A percentile compares a stretch with the other conserved stretches of the same genome.
Conservation (phyloP, 106 monocot genomes). For the Gastrodia elata region DNA sequence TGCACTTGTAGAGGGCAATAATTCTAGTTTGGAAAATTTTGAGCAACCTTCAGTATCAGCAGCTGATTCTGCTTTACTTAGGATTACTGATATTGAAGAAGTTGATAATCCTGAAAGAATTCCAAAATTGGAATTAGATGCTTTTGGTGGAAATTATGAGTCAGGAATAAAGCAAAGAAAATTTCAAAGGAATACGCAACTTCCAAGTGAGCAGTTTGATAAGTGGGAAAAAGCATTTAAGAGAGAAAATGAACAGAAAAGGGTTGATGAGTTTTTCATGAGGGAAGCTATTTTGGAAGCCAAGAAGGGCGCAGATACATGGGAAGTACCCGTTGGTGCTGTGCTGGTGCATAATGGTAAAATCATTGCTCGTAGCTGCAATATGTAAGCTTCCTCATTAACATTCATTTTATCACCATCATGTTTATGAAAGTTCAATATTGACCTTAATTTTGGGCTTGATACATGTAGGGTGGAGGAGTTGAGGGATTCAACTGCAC, state of each 20-base stretch:
- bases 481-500: constrained; percentile 85
- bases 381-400: constrained; percentile 40
- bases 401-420: not conserved
- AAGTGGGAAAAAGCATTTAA: constrained; percentile 87
- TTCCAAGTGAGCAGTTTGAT: constrained; percentile 49
- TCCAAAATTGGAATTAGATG: constrained; percentile 14
- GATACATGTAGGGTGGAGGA: constrained; percentile 69
- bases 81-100: constrained; percentile 15
- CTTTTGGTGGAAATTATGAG: constrained; percentile 27
- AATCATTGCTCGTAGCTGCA: constrained; percentile 78
- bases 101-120: constrained; percentile 4
- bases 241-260: constrained; percentile 54
- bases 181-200: constrained; percentile 63
- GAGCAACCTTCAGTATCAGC: constrained; percentile 5
- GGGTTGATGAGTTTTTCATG: constrained; percentile 83
- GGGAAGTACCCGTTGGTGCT: constrained; percentile 97
- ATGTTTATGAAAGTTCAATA: not conserved
- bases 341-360: constrained; percentile 83
- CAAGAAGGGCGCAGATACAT: constrained; percentile 69
- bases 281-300: constrained; percentile 93
- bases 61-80: constrained; percentile 9
- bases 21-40: constrained; percentile 16
- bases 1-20: constrained; percentile 10
- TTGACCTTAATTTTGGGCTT: constrained; percentile 2
- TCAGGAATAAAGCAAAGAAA: constrained; percentile 51